Evolutionary conservation across 1,284 basidiomycete species (phyloP), one percentile per base, ranked within the genome.

Genomic region (Malassezia cuniculi): DNA sequence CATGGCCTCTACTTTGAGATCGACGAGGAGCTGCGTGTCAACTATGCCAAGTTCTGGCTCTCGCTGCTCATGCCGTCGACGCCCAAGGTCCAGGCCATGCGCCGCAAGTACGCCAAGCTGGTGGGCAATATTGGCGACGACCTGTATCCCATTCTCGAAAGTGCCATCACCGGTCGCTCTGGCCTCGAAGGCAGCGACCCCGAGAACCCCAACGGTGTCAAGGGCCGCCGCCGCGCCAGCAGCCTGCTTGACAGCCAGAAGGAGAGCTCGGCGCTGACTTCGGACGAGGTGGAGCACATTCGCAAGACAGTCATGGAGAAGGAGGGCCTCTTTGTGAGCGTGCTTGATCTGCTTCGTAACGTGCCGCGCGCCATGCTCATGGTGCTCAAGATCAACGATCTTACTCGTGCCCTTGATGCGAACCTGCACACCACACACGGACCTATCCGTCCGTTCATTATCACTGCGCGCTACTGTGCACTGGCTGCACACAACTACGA

Each of bases 381-480:
- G 63, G 62, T 66, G 4, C 49, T 66, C 24, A 66, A 66, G 41
- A 54, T 66, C 36, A 66, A 66, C 42, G 63, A 66, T 36, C 50
- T 66, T 11, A 57, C 58, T 8, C 55, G 63, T 19, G 60, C 86
- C 74, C 66, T 76, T 8, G 75, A 76, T 48, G 58, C 66, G n/a
- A 69, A 71, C 33, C 55, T 76, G 27, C 68, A 72, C 17, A 76
- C 75, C 0, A 76, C 75, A 0, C 74, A 75, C 51, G 71, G 71
- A 5, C 62, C 57, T 4, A 58, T 65, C 1, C 54, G 68, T 16
- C 55, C 58, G 14, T 97, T 94, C 68, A 68, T 95, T 27, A 82
- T 95, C 46, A 81, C 83, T 5, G 87, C 87, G 0, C 81, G 85
- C 55, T 93, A 85, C 68, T 95, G 90, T 67, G 76, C 80, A 32